These are phyloP conservation scores for Arachis stenosperma DNA, from an alignment of 306 rosid species.

Conservation along the genomic window DNA sequence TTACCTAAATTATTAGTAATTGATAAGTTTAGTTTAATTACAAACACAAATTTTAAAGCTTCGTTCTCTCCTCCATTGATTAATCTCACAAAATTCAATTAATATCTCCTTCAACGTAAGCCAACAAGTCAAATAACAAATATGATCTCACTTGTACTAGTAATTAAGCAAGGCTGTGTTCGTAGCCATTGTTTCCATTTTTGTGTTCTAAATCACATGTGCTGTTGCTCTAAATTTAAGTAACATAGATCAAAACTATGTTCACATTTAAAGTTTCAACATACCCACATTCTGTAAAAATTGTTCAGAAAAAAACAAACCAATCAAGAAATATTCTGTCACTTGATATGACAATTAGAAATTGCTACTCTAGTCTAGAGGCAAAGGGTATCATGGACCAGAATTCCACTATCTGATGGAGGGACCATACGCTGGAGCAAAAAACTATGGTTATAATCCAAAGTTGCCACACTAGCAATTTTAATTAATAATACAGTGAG, in stretches of 20 bases:
- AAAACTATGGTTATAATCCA: not conserved
- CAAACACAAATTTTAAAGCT: not conserved
- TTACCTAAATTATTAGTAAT: too few species aligned
- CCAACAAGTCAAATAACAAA: not conserved
- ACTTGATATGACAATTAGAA: not conserved
- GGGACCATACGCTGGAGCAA: constrained; percentile 2
- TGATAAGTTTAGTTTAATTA: too few species aligned
- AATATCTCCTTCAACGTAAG: too few species aligned
- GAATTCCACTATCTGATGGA: constrained; percentile 42
- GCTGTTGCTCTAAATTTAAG: constrained; percentile 1
- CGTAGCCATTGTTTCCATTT: not conserved
- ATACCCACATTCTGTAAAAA: not conserved
- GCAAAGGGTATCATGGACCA: constrained; percentile 46
- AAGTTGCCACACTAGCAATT: constrained; percentile 18
- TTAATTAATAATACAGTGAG: not conserved
- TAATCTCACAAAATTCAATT: not conserved
- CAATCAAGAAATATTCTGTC: not conserved
- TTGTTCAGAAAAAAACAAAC: not conserved
- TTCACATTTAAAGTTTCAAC: too few species aligned
- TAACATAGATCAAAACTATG: constrained; percentile 22
- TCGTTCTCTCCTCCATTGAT: not conserved
- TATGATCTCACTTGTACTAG: not conserved
- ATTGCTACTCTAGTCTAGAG: constrained; percentile 1
- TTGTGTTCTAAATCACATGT: not conserved
- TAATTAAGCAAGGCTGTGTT: not conserved